Percentiles rank a stretch among this genome's conserved stretches.
These are phyloP conservation scores for Curvularia spicifera DNA, from an alignment of 2,329 filamentous ascomycete genomes.

Conservation along the genomic window DNA sequence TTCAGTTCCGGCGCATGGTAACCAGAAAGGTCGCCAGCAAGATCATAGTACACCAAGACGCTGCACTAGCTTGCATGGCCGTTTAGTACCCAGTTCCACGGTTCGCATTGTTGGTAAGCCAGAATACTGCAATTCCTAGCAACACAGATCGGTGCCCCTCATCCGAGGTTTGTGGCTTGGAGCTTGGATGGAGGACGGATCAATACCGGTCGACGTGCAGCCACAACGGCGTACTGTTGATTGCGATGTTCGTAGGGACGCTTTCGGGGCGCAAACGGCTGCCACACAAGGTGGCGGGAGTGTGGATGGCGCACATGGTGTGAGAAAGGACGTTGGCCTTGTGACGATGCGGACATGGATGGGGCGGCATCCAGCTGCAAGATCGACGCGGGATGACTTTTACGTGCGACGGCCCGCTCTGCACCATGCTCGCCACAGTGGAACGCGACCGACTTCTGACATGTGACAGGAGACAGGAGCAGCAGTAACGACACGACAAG, in stretches of 20 bases:
- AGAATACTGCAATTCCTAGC: background rate
- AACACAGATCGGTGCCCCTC: background rate
- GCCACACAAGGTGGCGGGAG: conserved; percentile 12
- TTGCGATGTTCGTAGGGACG: background rate
- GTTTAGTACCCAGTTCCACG: background rate
- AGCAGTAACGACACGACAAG: background rate
- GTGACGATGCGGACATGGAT: conserved; percentile 37
- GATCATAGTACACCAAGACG: background rate
- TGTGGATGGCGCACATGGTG: conserved; percentile 20
- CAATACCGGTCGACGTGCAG: background rate
- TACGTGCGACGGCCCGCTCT: conserved; percentile 41
- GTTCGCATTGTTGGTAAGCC: background rate
- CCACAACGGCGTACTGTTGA: background rate
- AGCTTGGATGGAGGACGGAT: background rate
- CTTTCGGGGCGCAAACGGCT: conserved; percentile 1
- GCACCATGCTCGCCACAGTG: conserved; percentile 37
- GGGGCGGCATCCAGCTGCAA: conserved; percentile 17
- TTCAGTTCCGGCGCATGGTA: background rate
- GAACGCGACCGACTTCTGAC: conserved; percentile 30
- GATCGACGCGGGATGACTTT: conserved; percentile 36
- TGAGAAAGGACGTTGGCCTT: conserved; percentile 21
- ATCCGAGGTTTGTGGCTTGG: background rate
- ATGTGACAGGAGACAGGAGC: conserved; percentile 23
- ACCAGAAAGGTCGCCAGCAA: background rate
- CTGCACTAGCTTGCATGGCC: background rate